phyloP scores from a whole-genome alignment of 2,329 filamentous ascomycete genomes.

The Pseudogymnoascus sp. region DNA sequence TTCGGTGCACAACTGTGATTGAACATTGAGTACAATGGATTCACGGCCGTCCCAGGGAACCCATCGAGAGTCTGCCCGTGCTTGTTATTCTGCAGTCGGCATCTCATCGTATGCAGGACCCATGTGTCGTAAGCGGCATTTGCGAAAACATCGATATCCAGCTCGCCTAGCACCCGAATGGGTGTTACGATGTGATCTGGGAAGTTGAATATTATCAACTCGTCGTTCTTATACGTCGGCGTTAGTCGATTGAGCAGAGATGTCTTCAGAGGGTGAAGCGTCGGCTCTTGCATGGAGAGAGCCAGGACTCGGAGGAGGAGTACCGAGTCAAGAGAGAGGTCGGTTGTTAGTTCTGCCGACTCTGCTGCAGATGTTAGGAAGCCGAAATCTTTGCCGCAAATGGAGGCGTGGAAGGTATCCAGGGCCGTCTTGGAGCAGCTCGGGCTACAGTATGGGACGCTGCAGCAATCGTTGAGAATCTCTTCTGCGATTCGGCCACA shows the following conservation, averaged over 20 bases:
- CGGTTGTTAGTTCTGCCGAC: constrained; percentile 14
- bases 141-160: constrained; percentile 25
- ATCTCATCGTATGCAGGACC: constrained; percentile 27
- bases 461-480: constrained; percentile 19
- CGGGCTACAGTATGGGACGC: constrained; percentile 22
- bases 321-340: constrained; percentile 22
- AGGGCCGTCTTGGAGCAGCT: constrained; percentile 21
- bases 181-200: constrained; percentile 23
- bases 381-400: constrained; percentile 25
- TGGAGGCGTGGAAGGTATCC: constrained; percentile 21
- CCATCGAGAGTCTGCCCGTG: constrained; percentile 21
- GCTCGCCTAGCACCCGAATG: constrained; percentile 23
- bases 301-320: constrained; percentile 26
- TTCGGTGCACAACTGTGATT: constrained; percentile 29
- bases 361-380: constrained; percentile 21
- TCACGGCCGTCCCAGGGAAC: constrained; percentile 25
- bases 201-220: constrained; percentile 26
- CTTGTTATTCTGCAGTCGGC: constrained; percentile 28
- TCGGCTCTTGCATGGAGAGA: constrained; percentile 19
- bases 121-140: constrained; percentile 24
- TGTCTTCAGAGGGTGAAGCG: constrained; percentile 22
- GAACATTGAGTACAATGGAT: constrained; percentile 25
- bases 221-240: constrained; percentile 21
- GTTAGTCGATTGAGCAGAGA: constrained; percentile 25
- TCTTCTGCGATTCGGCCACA: constrained; percentile 18